A percentile compares a stretch with the other conserved stretches of the same genome.
These are phyloP conservation scores for Gloeostereum incarnatum DNA, from an alignment of 768 basidiomycete species.

Conservation along the genomic window DNA sequence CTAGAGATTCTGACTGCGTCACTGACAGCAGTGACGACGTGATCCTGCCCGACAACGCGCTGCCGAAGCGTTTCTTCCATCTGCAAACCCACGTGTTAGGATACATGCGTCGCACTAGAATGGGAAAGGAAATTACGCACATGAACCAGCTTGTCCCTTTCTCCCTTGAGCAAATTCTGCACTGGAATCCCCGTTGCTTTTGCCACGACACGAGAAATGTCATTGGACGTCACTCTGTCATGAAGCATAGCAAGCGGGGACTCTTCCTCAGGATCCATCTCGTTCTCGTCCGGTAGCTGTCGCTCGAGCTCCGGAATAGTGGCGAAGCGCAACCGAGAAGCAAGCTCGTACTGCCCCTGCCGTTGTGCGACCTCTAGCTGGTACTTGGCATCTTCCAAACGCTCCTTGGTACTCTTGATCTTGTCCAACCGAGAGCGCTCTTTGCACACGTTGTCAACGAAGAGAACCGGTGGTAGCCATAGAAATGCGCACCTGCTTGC, in stretches of 20 bases:
- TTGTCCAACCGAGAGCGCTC: constrained; percentile 63
- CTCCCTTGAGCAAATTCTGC: constrained; percentile 79
- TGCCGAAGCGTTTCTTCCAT: constrained; percentile 77
- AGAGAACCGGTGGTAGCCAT: neutral
- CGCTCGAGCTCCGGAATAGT: constrained; percentile 76
- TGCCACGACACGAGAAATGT: constrained; percentile 83
- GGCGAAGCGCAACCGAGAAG: constrained; percentile 75
- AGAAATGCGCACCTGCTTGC: constrained; percentile 52
- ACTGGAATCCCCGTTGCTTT: constrained; percentile 89
- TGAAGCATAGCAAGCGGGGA: constrained; percentile 61
- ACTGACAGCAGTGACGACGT: constrained; percentile 77
- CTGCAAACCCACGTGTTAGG: constrained; percentile 23
- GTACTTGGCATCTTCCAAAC: constrained; percentile 75
- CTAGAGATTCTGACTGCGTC: constrained; percentile 91
- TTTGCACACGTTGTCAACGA: constrained; percentile 11
- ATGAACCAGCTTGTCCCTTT: constrained; percentile 83
- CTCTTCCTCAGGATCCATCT: constrained; percentile 21
- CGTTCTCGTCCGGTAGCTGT: constrained; percentile 58
- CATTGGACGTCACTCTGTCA: constrained; percentile 81
- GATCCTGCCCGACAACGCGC: constrained; percentile 86
- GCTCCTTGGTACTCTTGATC: constrained; percentile 64
- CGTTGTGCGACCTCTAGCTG: constrained; percentile 85
- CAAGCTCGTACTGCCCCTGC: constrained; percentile 78
- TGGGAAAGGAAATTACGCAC: constrained; percentile 30
- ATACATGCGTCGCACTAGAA: neutral